Evolutionary conservation across 2,329 filamentous ascomycete species (phyloP).

Genomic region (Cladosporium sp.): DNA sequence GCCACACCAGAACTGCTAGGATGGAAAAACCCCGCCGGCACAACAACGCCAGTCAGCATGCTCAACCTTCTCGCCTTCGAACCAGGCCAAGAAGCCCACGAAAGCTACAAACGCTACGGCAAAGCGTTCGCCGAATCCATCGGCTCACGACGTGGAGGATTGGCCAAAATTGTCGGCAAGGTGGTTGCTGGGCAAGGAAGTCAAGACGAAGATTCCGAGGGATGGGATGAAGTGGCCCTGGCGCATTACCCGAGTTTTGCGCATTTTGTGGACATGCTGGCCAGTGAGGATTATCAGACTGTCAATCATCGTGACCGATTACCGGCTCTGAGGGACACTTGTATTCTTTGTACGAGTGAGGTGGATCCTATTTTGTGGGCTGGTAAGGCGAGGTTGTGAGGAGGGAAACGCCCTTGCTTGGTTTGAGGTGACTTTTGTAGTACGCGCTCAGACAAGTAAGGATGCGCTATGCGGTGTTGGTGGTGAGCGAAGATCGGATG

Average conservation of each 20-base stretch:
- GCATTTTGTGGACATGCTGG: slow-evolving; percentile 60
- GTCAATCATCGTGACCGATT: slow-evolving; percentile 52
- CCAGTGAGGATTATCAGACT: slow-evolving; percentile 53
- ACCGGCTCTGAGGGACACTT: slow-evolving; percentile 35
- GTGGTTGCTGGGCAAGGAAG: slow-evolving; percentile 39
- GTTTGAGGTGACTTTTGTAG: background rate
- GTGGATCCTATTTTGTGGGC: slow-evolving; percentile 24
- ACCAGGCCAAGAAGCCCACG: slow-evolving; percentile 42
- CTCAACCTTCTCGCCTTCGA: slow-evolving; percentile 59
- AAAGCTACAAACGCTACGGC: slow-evolving; percentile 55
- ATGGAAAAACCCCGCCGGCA: slow-evolving; percentile 42
- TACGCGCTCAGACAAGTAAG: background rate
- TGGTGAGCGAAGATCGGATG: too few species aligned
- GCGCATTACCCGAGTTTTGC: slow-evolving; percentile 59
- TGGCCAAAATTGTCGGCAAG: slow-evolving; percentile 58
- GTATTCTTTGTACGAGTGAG: slow-evolving; percentile 34
- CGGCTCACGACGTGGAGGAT: slow-evolving; percentile 49
- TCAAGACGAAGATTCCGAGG: slow-evolving; percentile 17
- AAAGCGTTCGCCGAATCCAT: slow-evolving; percentile 47
- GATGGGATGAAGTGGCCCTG: slow-evolving; percentile 61
- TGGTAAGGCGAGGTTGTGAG: slow-evolving; percentile 5
- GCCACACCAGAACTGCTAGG: slow-evolving; percentile 46
- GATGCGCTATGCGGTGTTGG: too few species aligned
- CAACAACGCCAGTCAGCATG: slow-evolving; percentile 51
- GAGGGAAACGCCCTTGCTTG: too few species aligned